These are phyloP conservation scores for Fusarium illudens DNA, from an alignment of 2,329 filamentous ascomycete genomes.

Conservation along the genomic window DNA sequence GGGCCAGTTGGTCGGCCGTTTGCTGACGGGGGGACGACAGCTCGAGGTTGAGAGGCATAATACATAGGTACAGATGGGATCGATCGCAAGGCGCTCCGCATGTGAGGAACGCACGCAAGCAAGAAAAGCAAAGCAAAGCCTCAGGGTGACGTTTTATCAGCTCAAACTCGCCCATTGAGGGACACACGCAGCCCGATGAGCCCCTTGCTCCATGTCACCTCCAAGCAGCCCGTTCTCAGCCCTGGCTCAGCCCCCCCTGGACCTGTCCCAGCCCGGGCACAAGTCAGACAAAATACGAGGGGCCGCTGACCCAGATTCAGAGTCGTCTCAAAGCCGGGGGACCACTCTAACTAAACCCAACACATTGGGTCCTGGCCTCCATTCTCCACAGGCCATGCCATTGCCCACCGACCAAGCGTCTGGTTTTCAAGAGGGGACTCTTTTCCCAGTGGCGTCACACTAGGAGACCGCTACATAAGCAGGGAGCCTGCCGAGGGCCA, in stretches of 20 bases:
- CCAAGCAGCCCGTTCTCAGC: background rate
- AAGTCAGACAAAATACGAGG: constrained; percentile 28
- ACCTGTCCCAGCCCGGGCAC: constrained; percentile 21
- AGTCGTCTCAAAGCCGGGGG: constrained; percentile 3
- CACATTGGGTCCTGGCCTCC: background rate
- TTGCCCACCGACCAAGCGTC: background rate
- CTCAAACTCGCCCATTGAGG: background rate
- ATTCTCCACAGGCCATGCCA: constrained; percentile 1
- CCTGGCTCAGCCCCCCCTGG: constrained; percentile 5
- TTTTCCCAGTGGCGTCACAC: constrained; percentile 11
- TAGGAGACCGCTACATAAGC: background rate
- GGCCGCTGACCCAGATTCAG: constrained; percentile 21
- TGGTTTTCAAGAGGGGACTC: background rate
- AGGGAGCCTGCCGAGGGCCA: background rate
- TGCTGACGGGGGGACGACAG: background rate
- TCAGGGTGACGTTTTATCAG: background rate
- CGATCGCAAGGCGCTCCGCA: background rate
- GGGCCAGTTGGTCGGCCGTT: constrained; percentile 2
- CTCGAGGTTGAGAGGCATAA: background rate
- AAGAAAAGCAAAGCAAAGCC: background rate
- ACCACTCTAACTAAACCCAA: constrained; percentile 3
- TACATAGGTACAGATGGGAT: too few relatives aligned
- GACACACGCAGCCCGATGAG: background rate
- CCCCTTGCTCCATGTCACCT: background rate
- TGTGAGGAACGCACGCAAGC: background rate